These are phyloP conservation scores for Pleurotus platypus DNA, from an alignment of 768 basidiomycete genomes.

Conservation along the genomic window DNA sequence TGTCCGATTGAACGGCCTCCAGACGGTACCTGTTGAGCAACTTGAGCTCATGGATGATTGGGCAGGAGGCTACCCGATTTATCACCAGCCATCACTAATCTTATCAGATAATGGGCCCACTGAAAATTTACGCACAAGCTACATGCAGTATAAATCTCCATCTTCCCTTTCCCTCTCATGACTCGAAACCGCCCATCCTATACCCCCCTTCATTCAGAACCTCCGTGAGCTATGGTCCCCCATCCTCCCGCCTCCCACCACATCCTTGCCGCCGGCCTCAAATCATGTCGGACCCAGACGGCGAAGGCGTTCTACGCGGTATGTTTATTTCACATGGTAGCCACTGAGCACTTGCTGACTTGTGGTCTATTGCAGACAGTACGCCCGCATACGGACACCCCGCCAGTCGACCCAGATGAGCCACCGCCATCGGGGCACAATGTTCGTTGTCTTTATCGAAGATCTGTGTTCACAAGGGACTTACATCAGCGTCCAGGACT, in stretches of 20 bases:
- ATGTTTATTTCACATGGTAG: constrained; percentile 17
- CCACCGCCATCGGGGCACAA: constrained; percentile 41
- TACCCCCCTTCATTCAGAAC: constrained; percentile 10
- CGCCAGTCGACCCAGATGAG: constrained; percentile 30
- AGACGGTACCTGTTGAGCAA: not conserved
- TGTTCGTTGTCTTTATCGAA: constrained; percentile 29
- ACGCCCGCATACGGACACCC: constrained; percentile 31
- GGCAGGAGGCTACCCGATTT: not conserved
- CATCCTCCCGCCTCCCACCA: constrained; percentile 28
- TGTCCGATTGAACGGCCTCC: not conserved
- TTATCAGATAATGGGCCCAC: constrained; percentile 21
- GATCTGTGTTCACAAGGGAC: not conserved
- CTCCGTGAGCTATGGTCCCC: constrained; percentile 30
- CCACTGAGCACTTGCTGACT: constrained; percentile 10
- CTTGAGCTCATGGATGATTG: not conserved
- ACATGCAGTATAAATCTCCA: constrained; percentile 11
- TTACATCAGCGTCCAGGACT: constrained; percentile 59
- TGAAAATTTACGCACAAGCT: not conserved
- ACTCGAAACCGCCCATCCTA: constrained; percentile 20
- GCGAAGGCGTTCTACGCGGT: constrained; percentile 58
- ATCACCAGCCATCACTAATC: constrained; percentile 11
- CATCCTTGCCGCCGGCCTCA: constrained; percentile 28
- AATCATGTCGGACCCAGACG: constrained; percentile 32
- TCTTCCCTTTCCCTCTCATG: constrained; percentile 21
- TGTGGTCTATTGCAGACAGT: constrained; percentile 32